Conservation (phyloP, 768 basidiomycete genomes). For the Suillus subalutaceus region DNA sequence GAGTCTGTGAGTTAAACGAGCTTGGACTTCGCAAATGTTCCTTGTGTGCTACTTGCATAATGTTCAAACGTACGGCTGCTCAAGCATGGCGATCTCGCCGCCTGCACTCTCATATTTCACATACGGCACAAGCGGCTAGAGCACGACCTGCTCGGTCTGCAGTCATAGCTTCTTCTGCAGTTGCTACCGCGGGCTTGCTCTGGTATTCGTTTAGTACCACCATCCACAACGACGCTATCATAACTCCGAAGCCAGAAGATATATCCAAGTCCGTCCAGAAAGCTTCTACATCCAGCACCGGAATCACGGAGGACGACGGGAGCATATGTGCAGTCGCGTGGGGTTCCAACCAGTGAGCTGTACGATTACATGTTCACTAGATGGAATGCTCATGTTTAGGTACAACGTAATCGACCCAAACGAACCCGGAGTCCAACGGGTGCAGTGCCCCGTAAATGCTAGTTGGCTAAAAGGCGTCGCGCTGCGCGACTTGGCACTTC, state of each 20-base stretch:
- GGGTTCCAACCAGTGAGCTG: slow-evolving; percentile 72
- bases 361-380: not conserved
- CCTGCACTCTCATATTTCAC: slow-evolving; percentile 27
- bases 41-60: slow-evolving; percentile 5
- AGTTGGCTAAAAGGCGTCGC: slow-evolving; percentile 69
- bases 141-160: slow-evolving; percentile 21
- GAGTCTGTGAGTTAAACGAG: not conserved
- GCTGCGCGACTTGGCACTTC: slow-evolving; percentile 71
- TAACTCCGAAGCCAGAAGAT: slow-evolving; percentile 11
- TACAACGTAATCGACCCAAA: slow-evolving; percentile 48
- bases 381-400: slow-evolving; percentile 35
- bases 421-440: slow-evolving; percentile 37
- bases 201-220: slow-evolving; percentile 41
- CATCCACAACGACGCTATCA: slow-evolving; percentile 40
- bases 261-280: slow-evolving; percentile 3
- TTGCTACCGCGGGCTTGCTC: slow-evolving; percentile 38
- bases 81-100: slow-evolving; percentile 6
- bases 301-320: slow-evolving; percentile 25
- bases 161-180: slow-evolving; percentile 32
- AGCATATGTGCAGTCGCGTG: slow-evolving; percentile 60
- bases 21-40: not conserved
- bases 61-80: slow-evolving; percentile 18
- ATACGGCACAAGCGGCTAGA: slow-evolving; percentile 25
- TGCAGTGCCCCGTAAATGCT: slow-evolving; percentile 54
- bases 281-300: slow-evolving; percentile 22